Evolutionary conservation across 495 filamentous ascomycete species (phyloP).

Genomic region (Friedmanniomyces simplex): DNA sequence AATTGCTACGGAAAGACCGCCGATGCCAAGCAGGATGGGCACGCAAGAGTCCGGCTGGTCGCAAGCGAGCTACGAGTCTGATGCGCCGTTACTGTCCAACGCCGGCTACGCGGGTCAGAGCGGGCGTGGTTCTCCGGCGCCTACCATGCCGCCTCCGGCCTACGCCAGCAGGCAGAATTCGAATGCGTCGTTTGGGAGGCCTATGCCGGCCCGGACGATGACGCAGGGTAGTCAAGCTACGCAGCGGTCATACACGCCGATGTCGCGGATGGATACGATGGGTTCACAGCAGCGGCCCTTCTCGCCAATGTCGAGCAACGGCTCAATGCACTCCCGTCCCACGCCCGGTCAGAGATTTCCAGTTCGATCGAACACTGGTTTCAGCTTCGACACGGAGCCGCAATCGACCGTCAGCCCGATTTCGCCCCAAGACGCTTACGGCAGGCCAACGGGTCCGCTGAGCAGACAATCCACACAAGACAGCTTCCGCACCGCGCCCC

Average conservation of each 20-base stretch:
- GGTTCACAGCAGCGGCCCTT: conserved; percentile 4
- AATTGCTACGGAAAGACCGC: conserved; percentile 27
- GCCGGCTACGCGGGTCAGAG: conserved; percentile 38
- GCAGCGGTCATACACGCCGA: background rate
- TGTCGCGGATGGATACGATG: conserved; percentile 6
- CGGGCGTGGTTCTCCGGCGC: conserved; percentile 9
- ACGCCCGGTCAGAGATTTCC: conserved; percentile 9
- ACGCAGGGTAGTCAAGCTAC: conserved; percentile 3
- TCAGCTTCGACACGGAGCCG: conserved; percentile 15
- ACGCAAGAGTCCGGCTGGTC: conserved; percentile 38
- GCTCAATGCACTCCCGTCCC: conserved; percentile 2
- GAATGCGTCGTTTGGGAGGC: conserved; percentile 9
- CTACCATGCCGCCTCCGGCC: conserved; percentile 22
- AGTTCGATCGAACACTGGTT: conserved; percentile 16
- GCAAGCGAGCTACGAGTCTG: conserved; percentile 42
- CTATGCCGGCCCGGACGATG: conserved; percentile 10
- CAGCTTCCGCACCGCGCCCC: background rate
- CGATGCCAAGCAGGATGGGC: conserved; percentile 31
- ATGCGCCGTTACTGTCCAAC: conserved; percentile 46
- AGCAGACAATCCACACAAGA: conserved; percentile 12
- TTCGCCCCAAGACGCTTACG: conserved; percentile 3
- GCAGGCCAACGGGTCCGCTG: background rate
- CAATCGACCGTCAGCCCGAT: conserved; percentile 1
- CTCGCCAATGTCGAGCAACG: conserved; percentile 3
- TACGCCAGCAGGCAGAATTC: conserved; percentile 14